A percentile compares a stretch with the other conserved stretches of the same genome.
Conservation (phyloP, 306 rosid species). For the Begonia masoniana region DNA sequence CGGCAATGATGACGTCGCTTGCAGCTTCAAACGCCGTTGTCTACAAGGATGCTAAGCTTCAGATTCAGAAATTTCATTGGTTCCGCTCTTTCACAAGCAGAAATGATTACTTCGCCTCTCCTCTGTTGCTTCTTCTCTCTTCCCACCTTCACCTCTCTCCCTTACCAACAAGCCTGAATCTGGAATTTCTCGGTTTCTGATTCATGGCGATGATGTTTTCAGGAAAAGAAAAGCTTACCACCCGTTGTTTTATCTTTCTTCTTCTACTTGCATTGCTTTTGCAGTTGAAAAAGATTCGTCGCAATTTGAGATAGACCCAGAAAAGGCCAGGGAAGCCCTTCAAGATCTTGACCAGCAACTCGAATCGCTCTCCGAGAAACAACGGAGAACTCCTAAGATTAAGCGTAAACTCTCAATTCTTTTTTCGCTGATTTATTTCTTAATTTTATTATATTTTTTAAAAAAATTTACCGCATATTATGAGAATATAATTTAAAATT, state of each 20-base stretch:
- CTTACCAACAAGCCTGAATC: no score
- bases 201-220: conserved; percentile 4
- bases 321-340: conserved; percentile 78
- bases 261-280: conserved; percentile 12
- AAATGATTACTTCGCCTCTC: conserved; percentile 14
- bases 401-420: conserved; percentile 23
- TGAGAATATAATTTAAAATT: no score
- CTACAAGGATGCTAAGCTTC: conserved; percentile 37
- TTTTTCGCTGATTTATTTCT: not conserved
- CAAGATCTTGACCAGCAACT: conserved; percentile 65
- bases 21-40: conserved; percentile 16
- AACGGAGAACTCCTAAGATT: conserved; percentile 29
- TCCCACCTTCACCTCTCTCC: conserved; percentile 1
- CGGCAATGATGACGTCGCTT: conserved; percentile 54
- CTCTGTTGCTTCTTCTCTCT: conserved; percentile 23
- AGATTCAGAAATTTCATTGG: conserved; percentile 22
- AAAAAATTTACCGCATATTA: no score
- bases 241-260: conserved; percentile 10
- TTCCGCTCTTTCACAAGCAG: conserved; percentile 1
- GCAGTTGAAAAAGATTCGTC: conserved; percentile 48
- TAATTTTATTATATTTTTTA: not conserved
- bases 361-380: conserved; percentile 43
- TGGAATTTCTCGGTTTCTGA: not conserved
- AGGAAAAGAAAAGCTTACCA: conserved; percentile 7
- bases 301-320: conserved; percentile 62